Percentiles rank a stretch among this genome's conserved stretches.
phyloP scores from a whole-genome alignment of 2,329 filamentous ascomycete species.

The Incumbomyces lentus region DNA sequence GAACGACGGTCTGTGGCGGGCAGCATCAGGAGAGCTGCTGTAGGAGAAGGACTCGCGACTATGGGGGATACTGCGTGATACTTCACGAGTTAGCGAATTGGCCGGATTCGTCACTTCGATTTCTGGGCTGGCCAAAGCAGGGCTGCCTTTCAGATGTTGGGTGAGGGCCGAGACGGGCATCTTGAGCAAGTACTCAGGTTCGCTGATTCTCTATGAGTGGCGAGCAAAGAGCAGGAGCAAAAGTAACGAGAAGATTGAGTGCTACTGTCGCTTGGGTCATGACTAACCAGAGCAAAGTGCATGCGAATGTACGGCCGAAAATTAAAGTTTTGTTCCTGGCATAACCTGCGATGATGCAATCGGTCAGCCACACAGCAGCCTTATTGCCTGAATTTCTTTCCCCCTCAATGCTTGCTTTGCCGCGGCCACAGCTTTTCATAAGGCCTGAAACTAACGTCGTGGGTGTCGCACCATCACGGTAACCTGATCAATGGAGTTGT shows the following conservation, averaged over 20 bases:
- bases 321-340: neutral
- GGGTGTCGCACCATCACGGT: no score
- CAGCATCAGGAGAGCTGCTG: conserved; percentile 1
- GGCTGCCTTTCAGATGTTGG: conserved; percentile 16
- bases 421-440: no score
- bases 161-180: conserved; percentile 19
- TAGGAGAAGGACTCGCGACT: conserved; percentile 2
- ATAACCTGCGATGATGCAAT: conserved; percentile 10
- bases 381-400: no score
- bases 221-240: neutral
- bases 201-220: neutral
- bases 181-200: neutral
- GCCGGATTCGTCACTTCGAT: neutral
- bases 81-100: conserved; percentile 27
- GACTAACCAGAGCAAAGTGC: no score
- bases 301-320: no score
- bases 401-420: no score
- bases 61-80: conserved; percentile 38
- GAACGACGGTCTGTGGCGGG: neutral
- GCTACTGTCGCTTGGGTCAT: no score
- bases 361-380: no score
- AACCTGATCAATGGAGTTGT: no score
- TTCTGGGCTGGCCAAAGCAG: conserved; percentile 6
- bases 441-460: no score
- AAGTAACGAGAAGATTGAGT: no score